These are phyloP conservation scores for Rosa hybrid DNA, from an alignment of 331 rosid species.

Conservation along the genomic window DNA sequence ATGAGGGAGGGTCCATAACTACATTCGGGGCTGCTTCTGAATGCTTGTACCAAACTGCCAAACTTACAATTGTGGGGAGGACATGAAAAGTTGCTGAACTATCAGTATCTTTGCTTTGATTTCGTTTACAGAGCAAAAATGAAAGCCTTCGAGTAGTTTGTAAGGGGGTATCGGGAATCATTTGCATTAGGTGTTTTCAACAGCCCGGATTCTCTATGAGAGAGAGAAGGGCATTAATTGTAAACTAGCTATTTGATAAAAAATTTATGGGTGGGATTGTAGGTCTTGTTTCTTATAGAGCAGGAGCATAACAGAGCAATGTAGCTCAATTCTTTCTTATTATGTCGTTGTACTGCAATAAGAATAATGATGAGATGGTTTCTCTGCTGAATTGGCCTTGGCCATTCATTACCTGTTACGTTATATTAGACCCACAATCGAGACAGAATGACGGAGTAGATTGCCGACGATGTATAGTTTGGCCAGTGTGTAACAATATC, in stretches of 20 bases:
- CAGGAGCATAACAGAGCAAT: not conserved
- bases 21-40: slow-evolving; percentile 17
- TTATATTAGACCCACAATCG: not conserved
- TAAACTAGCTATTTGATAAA: slow-evolving; percentile 7
- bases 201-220: slow-evolving; percentile 7
- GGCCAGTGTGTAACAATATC: too few species aligned
- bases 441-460: not conserved
- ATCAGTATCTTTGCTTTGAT: slow-evolving; percentile 17
- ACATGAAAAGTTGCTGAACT: not conserved
- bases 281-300: not conserved
- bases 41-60: not conserved
- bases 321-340: not conserved
- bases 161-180: slow-evolving; percentile 22
- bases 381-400: too few species aligned
- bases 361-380: not conserved
- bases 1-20: slow-evolving; percentile 72
- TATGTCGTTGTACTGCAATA: not conserved
- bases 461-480: too few species aligned
- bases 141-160: slow-evolving; percentile 8
- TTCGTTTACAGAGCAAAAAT: slow-evolving; percentile 13
- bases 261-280: not conserved
- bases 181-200: slow-evolving; percentile 28
- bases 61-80: not conserved
- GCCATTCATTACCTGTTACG: not conserved
- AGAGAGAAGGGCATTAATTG: slow-evolving; percentile 18